These are phyloP conservation scores for Mycosphaerelloides madeirae DNA, from an alignment of 2,329 filamentous ascomycete species.

Conservation along the genomic window DNA sequence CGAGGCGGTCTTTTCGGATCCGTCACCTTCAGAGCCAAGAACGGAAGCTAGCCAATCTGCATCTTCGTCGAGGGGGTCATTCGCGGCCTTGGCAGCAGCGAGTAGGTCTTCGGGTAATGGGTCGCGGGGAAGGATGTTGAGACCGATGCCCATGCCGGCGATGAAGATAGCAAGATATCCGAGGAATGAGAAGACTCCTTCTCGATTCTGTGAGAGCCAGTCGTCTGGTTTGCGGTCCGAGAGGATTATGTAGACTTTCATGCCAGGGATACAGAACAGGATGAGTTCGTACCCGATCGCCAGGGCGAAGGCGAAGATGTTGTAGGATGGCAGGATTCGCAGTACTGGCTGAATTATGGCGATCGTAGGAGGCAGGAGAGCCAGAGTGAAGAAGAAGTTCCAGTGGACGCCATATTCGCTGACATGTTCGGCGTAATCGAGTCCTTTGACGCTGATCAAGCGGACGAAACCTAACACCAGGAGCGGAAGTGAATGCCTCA, in stretches of 20 bases:
- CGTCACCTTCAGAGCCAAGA: constrained; percentile 23
- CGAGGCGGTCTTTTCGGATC: constrained; percentile 9
- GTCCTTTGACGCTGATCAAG: constrained; percentile 81
- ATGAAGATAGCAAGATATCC: constrained; percentile 96
- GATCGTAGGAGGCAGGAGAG: constrained; percentile 80
- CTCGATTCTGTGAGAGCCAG: constrained; percentile 82
- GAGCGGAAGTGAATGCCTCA: constrained; percentile 78
- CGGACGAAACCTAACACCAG: constrained; percentile 74
- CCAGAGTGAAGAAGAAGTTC: constrained; percentile 99
- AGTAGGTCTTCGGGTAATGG: constrained; percentile 21
- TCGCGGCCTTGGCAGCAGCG: constrained; percentile 5
- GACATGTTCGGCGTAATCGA: constrained; percentile 96
- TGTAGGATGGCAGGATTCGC: constrained; percentile 68
- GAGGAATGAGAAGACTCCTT: constrained; percentile 90
- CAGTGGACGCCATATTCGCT: constrained; percentile 97
- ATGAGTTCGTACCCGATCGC: constrained; percentile 66
- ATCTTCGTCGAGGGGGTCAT: constrained; percentile 31
- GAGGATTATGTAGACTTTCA: constrained; percentile 77
- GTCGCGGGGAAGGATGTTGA: constrained; percentile 65
- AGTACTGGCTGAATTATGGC: constrained; percentile 74
- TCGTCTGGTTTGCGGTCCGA: constrained; percentile 64
- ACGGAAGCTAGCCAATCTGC: constrained; percentile 35
- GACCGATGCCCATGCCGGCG: constrained; percentile 76
- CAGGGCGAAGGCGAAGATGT: constrained; percentile 66
- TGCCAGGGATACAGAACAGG: constrained; percentile 64